These are phyloP conservation scores for Tuber aestivum DNA, from an alignment of 495 filamentous ascomycete genomes.

Conservation along the genomic window DNA sequence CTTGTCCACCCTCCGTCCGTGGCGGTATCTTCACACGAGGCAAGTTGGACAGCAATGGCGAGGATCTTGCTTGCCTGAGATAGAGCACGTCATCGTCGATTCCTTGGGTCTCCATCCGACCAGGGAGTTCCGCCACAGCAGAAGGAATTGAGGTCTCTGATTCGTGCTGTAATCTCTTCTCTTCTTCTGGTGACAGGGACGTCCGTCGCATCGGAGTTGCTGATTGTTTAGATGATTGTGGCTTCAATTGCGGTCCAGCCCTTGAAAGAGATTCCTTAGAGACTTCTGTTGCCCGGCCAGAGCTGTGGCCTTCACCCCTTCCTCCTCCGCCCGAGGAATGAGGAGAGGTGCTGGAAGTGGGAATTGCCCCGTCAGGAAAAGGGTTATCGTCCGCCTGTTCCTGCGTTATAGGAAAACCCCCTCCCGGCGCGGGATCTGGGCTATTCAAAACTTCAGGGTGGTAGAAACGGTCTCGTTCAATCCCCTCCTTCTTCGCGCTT, in stretches of 20 bases:
- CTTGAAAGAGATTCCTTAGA: slow-evolving; percentile 32
- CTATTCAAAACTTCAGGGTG: slow-evolving; percentile 42
- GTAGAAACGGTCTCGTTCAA: slow-evolving; percentile 50
- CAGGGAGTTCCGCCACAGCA: slow-evolving; percentile 44
- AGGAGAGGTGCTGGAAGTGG: slow-evolving; percentile 28
- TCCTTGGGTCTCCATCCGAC: slow-evolving; percentile 44
- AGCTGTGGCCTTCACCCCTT: slow-evolving; percentile 34
- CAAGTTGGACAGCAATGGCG: slow-evolving; percentile 51
- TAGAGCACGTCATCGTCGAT: slow-evolving; percentile 58
- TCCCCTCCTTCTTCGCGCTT: slow-evolving; percentile 35
- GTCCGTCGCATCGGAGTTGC: slow-evolving; percentile 36
- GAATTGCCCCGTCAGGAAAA: slow-evolving; percentile 48
- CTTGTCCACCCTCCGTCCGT: slow-evolving; percentile 48
- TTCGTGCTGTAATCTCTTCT: slow-evolving; percentile 49
- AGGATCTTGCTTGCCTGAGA: slow-evolving; percentile 47
- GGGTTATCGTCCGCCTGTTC: slow-evolving; percentile 45
- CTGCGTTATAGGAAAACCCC: slow-evolving; percentile 46
- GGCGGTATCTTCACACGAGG: slow-evolving; percentile 58
- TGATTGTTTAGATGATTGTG: slow-evolving; percentile 40
- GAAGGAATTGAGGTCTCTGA: slow-evolving; percentile 56
- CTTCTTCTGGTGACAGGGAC: slow-evolving; percentile 44
- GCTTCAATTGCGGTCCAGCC: slow-evolving; percentile 32
- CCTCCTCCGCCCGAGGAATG: slow-evolving; percentile 10
- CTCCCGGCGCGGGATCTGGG: slow-evolving; percentile 32
- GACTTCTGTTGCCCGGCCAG: slow-evolving; percentile 27